Evolutionary conservation across 2,329 filamentous ascomycete genomes (phyloP).

Genomic region (Lachnellula arida): DNA sequence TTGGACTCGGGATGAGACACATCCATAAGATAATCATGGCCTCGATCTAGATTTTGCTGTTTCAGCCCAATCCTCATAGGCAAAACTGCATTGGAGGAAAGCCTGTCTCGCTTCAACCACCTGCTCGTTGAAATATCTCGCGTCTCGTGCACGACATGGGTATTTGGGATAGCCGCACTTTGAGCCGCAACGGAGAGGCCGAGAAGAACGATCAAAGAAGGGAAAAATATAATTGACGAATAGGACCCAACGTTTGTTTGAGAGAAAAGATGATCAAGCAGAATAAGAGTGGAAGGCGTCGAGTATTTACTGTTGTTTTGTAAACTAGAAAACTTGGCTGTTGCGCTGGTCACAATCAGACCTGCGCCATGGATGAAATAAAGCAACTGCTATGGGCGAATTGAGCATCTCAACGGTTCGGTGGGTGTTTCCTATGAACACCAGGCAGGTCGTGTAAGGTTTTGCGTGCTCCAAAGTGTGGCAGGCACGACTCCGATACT

Average conservation of each 20-base stretch:
- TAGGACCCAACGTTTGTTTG: background rate
- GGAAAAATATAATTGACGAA: background rate
- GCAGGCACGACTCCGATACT: no score
- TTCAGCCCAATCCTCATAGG: constrained; percentile 42
- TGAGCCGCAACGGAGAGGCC: background rate
- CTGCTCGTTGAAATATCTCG: constrained; percentile 6
- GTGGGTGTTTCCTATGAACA: background rate
- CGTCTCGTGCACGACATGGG: constrained; percentile 23
- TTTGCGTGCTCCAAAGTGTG: no score
- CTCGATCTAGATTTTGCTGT: constrained; percentile 41
- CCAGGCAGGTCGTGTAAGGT: no score
- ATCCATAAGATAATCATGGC: constrained; percentile 39
- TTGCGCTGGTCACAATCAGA: background rate
- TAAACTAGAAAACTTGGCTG: background rate
- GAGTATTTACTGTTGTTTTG: background rate
- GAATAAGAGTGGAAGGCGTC: background rate
- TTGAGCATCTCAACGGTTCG: background rate
- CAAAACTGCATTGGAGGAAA: constrained; percentile 19
- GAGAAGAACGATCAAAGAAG: background rate
- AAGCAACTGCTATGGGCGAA: background rate
- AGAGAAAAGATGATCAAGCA: background rate
- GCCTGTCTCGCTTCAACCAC: constrained; percentile 18
- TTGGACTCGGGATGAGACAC: constrained; percentile 35
- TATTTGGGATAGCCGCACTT: constrained; percentile 13
- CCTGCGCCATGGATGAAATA: background rate